Percentiles rank a stretch among this genome's conserved stretches.
Conservation (phyloP, 1,284 basidiomycete genomes). For the Sanghuangporus weigelae region DNA sequence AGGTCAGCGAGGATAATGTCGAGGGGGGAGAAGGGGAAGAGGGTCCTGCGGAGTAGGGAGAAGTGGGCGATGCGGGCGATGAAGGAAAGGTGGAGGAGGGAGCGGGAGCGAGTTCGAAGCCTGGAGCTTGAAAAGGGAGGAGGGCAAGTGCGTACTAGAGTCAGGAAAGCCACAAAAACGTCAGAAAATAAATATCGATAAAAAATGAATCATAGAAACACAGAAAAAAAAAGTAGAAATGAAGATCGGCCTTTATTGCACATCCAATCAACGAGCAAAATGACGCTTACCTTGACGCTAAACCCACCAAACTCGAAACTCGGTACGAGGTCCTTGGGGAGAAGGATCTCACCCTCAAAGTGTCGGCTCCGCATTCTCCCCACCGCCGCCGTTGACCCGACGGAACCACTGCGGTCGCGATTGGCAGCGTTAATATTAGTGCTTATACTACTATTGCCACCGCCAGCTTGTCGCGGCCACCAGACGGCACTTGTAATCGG, state of each 20-base stretch:
- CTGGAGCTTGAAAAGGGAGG: slow-evolving; percentile 35
- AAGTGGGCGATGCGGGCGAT: slow-evolving; percentile 22
- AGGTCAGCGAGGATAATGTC: neutral
- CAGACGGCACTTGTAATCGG: slow-evolving; percentile 39
- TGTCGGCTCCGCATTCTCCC: slow-evolving; percentile 15
- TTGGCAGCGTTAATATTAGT: no score
- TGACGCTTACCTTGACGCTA: slow-evolving; percentile 35
- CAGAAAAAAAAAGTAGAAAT: slow-evolving; percentile 13
- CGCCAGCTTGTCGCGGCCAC: slow-evolving; percentile 34
- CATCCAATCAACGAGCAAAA: neutral
- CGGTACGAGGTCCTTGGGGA: slow-evolving; percentile 43
- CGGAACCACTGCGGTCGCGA: neutral
- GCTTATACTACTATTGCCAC: slow-evolving; percentile 17
- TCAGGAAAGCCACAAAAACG: neutral
- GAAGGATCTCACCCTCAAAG: slow-evolving; percentile 45
- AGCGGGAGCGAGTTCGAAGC: slow-evolving; percentile 27
- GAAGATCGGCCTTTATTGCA: no score
- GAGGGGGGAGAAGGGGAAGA: slow-evolving; percentile 24
- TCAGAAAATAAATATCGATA: neutral
- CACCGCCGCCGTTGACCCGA: neutral
- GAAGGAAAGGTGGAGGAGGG: slow-evolving; percentile 35
- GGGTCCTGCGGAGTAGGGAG: neutral
- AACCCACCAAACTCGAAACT: slow-evolving; percentile 43
- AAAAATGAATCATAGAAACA: slow-evolving; percentile 25
- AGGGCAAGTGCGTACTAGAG: slow-evolving; percentile 39